Base-by-base conservation (phyloP, 345 rosid genomes). In the Populus nigra region DNA sequence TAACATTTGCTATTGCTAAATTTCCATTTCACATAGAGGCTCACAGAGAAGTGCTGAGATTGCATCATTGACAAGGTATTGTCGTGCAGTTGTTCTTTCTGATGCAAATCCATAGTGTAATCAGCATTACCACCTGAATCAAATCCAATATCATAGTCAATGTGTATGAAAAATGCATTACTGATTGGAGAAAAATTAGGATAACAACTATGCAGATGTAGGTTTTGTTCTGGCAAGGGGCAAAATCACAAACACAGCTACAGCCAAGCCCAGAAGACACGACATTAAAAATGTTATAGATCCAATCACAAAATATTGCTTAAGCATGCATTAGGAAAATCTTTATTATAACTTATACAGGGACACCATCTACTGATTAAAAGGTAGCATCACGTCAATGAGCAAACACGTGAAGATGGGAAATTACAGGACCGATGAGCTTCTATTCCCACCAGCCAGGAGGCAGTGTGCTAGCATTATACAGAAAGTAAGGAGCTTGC, bases 41-140 rank as follows among this genome's bases (percentile, higher is more conserved):
- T 86, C 85, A 96, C 99, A 71, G 97, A 87, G 82, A 92, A 94
- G 88, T 91, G 97, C 87, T 96, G 99, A 76, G 97, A 90, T 83
- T 92, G 99, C 96, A 96, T 92, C 97, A 94, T 89, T 70, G 99
- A 90, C 91, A 91, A 85, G 31, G 98, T 74, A 86, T 87, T 96
- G 74, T 96, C 98, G 82, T 91, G 98, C 82, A 96, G 89, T 84
- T 92, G 98, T 66, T 96, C 99, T 82, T 96, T 96, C 84, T 89
- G 97, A 81, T 94, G 99, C 88, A 96, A 65, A 79, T 96, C 99
- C 90, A 96, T 89, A 8, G 86, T 73, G 85, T 91, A 96, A 79
- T 94, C 99, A 82, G 97, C 92, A 92, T 83, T 92, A 77, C 94
- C 94, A 79, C 99, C 99, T 96, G 91, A 76, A 86, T 63, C 80